A percentile compares a stretch with the other conserved stretches of the same genome.
phyloP scores from a whole-genome alignment of 768 basidiomycete genomes.

The Mycena kentingensis region DNA sequence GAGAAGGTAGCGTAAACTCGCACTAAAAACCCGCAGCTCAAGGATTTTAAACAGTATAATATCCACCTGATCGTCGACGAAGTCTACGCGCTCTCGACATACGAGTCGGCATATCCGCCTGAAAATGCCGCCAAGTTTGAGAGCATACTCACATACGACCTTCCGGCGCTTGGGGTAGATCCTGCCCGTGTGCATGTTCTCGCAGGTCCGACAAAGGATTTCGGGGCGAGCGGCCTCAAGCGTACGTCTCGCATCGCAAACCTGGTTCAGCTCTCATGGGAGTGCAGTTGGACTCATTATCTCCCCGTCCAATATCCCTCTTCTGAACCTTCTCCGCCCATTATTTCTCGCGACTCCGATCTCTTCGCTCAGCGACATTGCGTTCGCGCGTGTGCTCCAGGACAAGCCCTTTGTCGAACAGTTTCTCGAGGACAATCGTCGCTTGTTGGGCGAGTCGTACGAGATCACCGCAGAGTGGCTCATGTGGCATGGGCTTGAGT shows the following conservation, averaged over 20 bases:
- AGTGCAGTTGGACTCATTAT: constrained; percentile 25
- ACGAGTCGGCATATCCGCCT: constrained; percentile 23
- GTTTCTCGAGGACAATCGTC: constrained; percentile 24
- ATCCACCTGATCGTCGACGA: constrained; percentile 34
- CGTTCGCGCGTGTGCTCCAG: constrained; percentile 28
- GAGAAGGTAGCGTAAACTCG: constrained; percentile 12
- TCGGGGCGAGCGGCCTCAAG: constrained; percentile 31
- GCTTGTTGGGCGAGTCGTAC: constrained; percentile 22
- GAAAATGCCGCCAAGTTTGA: constrained; percentile 19
- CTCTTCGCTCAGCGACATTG: constrained; percentile 24
- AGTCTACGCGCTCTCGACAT: constrained; percentile 31
- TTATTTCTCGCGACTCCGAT: constrained; percentile 25
- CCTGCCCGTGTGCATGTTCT: constrained; percentile 29
- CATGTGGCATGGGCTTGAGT: constrained; percentile 22
- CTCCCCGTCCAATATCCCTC: constrained; percentile 16
- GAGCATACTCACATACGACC: constrained; percentile 27
- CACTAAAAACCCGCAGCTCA: background rate
- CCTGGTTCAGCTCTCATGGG: background rate
- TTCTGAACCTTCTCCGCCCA: constrained; percentile 22
- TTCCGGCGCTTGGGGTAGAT: constrained; percentile 21
- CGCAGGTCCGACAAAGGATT: constrained; percentile 35
- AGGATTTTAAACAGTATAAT: constrained; percentile 22
- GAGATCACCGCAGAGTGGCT: constrained; percentile 29
- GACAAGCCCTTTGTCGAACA: constrained; percentile 20
- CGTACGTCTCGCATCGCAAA: background rate